Evolutionary conservation across 1,284 basidiomycete genomes (phyloP), one percentile per base, ranked within the genome.

Genomic region (Microbotryum saponariae): DNA sequence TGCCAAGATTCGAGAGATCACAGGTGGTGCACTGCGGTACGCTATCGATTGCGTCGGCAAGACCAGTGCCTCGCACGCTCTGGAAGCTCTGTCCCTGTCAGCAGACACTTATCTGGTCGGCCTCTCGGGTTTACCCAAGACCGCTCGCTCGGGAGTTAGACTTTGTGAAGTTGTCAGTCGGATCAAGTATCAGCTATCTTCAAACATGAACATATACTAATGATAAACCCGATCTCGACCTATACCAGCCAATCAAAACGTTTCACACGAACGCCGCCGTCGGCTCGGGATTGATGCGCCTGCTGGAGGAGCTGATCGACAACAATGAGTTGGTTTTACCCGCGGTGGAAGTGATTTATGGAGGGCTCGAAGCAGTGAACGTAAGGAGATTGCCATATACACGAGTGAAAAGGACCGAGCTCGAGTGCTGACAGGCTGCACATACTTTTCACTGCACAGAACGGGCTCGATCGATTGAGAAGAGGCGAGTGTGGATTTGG

Each of bases 191-290:
- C 48, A 20, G 2, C 6, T n/a, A 9, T 5, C n/a, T 10, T 33
- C n/a, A 25, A 4, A 29, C 47, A 20, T 6, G 23, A 21, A 2
- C 23, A 5, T 5, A n/a, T 6, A 29, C 27, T 27, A 42, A 42
- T 6, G 12, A 42, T 6, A 42, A 16, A 6, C 1, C 10, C 16
- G 9, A 10, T 12, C 16, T 1, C 14, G 16, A 12, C 37, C 37
- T 16, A 16, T 42, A 47, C 4, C 47, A 59, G 54, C 61, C 61
- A 4, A 52, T 62, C 37, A 62, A 62, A 27, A 62, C 61, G 21
- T 54, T 58, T 23, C 61, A 62, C 48, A 58, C 55, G 12, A 62
- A 62, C 31, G 37, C 51, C 16, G 51, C 48, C 23, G 56, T 62
- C 55, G 61, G 61, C 8, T 10, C 23, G 2, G 56, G 52, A 7